phyloP scores from a whole-genome alignment of 202 grass and related monocot species.

The Setaria viridis region DNA sequence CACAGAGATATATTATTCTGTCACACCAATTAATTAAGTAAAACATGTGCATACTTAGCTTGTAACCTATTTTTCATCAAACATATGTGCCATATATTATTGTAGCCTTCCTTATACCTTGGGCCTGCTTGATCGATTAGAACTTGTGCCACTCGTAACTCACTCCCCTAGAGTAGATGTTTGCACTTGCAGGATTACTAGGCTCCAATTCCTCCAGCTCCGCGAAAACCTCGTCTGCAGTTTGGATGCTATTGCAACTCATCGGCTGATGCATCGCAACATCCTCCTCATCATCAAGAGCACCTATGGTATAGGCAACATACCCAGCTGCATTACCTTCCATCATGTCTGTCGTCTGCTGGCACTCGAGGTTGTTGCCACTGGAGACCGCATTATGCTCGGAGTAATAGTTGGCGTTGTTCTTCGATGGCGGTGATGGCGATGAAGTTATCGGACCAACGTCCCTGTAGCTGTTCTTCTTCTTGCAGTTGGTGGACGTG shows the following conservation, averaged over 20 bases:
- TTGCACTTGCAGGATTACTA: constrained; percentile 36
- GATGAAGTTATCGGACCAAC: neutral
- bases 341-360: neutral
- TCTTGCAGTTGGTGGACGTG: constrained; percentile 27
- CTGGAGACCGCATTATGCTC: neutral
- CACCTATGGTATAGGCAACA: neutral
- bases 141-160: constrained; percentile 56
- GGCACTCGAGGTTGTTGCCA: constrained; percentile 25
- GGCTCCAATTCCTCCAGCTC: constrained; percentile 58
- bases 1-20: constrained; percentile 1
- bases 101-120: constrained; percentile 8
- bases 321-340: neutral
- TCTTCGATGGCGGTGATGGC: neutral
- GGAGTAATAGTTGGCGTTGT: neutral
- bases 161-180: constrained; percentile 42
- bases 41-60: neutral
- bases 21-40: constrained; percentile 28
- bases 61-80: constrained; percentile 37
- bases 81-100: neutral
- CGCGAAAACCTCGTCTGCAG: constrained; percentile 57
- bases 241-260: constrained; percentile 32
- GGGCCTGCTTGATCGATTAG: constrained; percentile 2
- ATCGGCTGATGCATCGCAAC: neutral
- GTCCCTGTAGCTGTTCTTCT: constrained; percentile 7
- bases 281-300: neutral